phyloP scores from a whole-genome alignment of 2,329 filamentous ascomycete genomes.

The Arthrobotrys megalospora region DNA sequence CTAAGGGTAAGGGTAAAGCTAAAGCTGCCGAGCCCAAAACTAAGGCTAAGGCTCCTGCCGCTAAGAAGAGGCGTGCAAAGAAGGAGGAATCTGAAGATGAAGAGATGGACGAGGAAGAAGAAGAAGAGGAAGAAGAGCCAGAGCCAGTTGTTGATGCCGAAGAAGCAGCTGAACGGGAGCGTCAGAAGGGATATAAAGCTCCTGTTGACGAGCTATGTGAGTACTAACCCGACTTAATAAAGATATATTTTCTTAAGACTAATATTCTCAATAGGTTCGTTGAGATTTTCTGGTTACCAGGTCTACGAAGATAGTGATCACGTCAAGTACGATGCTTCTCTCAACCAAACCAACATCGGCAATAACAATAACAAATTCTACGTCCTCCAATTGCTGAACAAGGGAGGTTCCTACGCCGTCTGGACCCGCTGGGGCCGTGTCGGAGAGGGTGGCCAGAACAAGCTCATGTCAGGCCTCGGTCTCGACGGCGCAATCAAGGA shows the following conservation, averaged over 20 bases:
- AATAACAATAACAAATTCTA: conserved; percentile 81
- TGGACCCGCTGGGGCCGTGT: conserved; percentile 90
- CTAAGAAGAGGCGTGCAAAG: conserved; percentile 58
- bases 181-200: conserved; percentile 64
- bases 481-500: conserved; percentile 70
- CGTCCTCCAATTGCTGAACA: conserved; percentile 74
- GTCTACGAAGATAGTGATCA: conserved; percentile 78
- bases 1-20: conserved; percentile 50
- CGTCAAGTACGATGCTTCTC: conserved; percentile 81
- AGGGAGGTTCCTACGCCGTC: conserved; percentile 70
- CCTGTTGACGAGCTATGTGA: conserved; percentile 63
- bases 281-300: conserved; percentile 65
- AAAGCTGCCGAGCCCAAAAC: conserved; percentile 33
- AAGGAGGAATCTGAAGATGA: conserved; percentile 65
- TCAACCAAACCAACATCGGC: conserved; percentile 82
- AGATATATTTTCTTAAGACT: conserved; percentile 47
- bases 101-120: conserved; percentile 35
- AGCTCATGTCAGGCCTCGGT: conserved; percentile 67
- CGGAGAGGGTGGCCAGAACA: conserved; percentile 73
- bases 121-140: conserved; percentile 43
- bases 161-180: conserved; percentile 60
- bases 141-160: conserved; percentile 44
- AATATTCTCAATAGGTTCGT: conserved; percentile 66
- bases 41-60: conserved; percentile 52
- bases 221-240: background rate